phyloP scores from a whole-genome alignment of 352 stramenopile genomes.

The Globisporangium radiosum region DNA sequence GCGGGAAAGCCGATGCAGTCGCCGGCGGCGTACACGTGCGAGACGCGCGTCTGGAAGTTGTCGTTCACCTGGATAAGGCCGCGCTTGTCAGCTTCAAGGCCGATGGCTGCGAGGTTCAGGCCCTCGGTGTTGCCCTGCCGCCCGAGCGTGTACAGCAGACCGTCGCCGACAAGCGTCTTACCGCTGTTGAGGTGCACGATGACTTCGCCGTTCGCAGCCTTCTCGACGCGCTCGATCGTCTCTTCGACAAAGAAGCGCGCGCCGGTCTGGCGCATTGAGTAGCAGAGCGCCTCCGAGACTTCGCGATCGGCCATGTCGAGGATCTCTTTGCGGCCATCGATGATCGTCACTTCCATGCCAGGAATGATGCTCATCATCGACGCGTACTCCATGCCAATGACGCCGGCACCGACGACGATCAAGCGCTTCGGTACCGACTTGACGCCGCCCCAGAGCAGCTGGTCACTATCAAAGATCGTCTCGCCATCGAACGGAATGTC shows the following conservation, averaged over 20 bases:
- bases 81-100: constrained; percentile 71
- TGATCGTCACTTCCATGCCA: constrained; percentile 85
- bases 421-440: constrained; percentile 67
- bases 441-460: constrained; percentile 77
- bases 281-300: constrained; percentile 79
- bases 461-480: constrained; percentile 81
- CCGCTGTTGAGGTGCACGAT: constrained; percentile 78
- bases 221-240: constrained; percentile 71
- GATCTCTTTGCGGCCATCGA: constrained; percentile 82
- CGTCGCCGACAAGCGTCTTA: constrained; percentile 81
- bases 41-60: constrained; percentile 82
- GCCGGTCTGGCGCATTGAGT: constrained; percentile 84
- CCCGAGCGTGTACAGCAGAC: constrained; percentile 81
- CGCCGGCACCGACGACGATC: constrained; percentile 78
- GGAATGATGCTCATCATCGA: constrained; percentile 90
- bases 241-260: constrained; percentile 84
- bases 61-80: constrained; percentile 83
- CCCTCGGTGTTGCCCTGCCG: constrained; percentile 86
- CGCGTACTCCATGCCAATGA: constrained; percentile 91
- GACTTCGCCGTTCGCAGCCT: constrained; percentile 54
- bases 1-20: constrained; percentile 88
- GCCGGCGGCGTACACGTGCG: constrained; percentile 87
- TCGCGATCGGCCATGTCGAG: constrained; percentile 88
- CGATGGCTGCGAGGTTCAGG: constrained; percentile 73
- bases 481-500: constrained; percentile 86